Conservation (phyloP, 139 green algal genomes). For the Gonium pectorale region DNA sequence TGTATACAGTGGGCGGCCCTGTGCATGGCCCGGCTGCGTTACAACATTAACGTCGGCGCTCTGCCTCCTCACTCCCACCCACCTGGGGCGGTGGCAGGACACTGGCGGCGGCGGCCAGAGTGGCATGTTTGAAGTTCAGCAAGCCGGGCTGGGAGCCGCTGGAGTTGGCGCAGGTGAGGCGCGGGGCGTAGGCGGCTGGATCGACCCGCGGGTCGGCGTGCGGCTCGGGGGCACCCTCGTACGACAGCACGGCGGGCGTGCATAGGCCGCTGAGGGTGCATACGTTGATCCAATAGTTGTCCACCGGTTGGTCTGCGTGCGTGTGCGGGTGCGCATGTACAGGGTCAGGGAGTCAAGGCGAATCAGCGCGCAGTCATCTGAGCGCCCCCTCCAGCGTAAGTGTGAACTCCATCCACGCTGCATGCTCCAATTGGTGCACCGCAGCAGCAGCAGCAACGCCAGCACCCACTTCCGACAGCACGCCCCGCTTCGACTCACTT, state of each 20-base stretch:
- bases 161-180: background rate
- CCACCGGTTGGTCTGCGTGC: slow-evolving; percentile 17
- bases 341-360: background rate
- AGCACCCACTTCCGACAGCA: background rate
- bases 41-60: too few species aligned
- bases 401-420: background rate
- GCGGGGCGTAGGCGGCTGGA: background rate
- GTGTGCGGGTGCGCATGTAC: too few species aligned
- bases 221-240: slow-evolving; percentile 40
- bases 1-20: too few species aligned
- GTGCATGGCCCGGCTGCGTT: too few species aligned
- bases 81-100: background rate
- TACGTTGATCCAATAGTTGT: slow-evolving; percentile 47
- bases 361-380: background rate
- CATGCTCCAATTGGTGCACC: background rate
- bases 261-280: slow-evolving; percentile 1
- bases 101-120: background rate
- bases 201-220: background rate
- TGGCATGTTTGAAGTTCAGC: background rate
- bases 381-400: background rate
- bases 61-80: too few species aligned
- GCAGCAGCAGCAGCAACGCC: background rate
- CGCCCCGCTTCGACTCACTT: background rate
- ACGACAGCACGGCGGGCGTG: slow-evolving; percentile 27
- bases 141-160: background rate